Percentiles rank a stretch among this genome's conserved stretches.
These are phyloP conservation scores for Fraxinus paxiana DNA, from an alignment of 305 asterid species.

Conservation along the genomic window DNA sequence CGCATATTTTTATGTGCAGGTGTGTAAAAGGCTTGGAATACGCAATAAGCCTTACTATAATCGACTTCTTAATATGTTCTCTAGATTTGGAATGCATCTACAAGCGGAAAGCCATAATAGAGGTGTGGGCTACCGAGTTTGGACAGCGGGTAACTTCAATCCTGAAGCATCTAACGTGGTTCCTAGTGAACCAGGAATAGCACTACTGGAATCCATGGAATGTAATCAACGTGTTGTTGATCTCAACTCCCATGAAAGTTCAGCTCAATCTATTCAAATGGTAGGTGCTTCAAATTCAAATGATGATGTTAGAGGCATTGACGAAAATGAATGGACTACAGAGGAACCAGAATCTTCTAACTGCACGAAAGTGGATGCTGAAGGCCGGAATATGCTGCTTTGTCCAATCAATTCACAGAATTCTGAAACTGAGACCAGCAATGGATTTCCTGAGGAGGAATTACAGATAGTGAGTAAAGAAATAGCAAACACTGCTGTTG, in stretches of 20 bases:
- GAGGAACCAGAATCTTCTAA: constrained; percentile 36
- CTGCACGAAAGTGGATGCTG: constrained; percentile 33
- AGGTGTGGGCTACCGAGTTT: constrained; percentile 65
- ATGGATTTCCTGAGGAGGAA: constrained; percentile 36
- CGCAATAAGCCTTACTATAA: constrained; percentile 67
- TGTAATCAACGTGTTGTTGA: constrained; percentile 34
- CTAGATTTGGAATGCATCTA: constrained; percentile 68
- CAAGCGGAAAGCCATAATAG: constrained; percentile 59
- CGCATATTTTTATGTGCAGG: constrained; percentile 41
- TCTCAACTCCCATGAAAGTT: constrained; percentile 29
- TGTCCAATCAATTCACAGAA: constrained; percentile 32
- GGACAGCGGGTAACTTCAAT: constrained; percentile 67
- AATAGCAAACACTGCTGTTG: constrained; percentile 27
- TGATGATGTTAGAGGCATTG: constrained; percentile 26
- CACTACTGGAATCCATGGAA: constrained; percentile 26
- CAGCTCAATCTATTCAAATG: constrained; percentile 37
- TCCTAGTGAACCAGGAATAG: constrained; percentile 30
- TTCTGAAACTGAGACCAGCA: constrained; percentile 33
- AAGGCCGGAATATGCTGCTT: constrained; percentile 32
- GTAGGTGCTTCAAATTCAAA: constrained; percentile 38
- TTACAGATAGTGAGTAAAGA: constrained; percentile 33
- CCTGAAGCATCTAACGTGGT: constrained; percentile 37
- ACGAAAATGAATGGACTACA: constrained; percentile 29
- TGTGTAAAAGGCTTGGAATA: constrained; percentile 72
- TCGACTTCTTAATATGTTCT: constrained; percentile 50